Evolutionary conservation across 345 rosid genomes (phyloP), one percentile per base, ranked within the genome.

Genomic region (Aquilaria yunnanensis): DNA sequence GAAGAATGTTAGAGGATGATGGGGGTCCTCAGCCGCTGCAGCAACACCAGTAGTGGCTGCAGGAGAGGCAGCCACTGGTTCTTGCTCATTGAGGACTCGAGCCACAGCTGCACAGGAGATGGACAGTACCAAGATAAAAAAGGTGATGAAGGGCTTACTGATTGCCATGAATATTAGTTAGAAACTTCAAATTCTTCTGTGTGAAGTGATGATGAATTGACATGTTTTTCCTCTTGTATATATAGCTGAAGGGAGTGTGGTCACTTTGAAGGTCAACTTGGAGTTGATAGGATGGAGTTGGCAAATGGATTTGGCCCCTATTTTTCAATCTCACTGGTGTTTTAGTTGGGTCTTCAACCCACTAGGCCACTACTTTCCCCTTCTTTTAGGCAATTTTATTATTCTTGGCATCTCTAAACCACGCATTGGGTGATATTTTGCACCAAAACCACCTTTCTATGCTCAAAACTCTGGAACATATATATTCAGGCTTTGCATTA

Each of bases 1-100:
- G 75, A 72, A 89, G 83, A 92, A 89, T 52, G 73, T 69, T 62
- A 86, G 58, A 14, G 78, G 48, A 9, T 73, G 72, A 77, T 68
- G 47, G 70, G 49, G 30, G 70, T 70, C 57, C 16, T 30, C 52
- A 4, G 56, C 71, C 53, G 63, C 69, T 30, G 12, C 54, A 32
- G 63, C 63, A 2, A 68, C 70, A 54, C 56, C 51, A 37, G 43
- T 37, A 4, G 72, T 1, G 29, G 56, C 67, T 37, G 72, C 70
- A 23, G 62, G 75, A 2, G 69, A 49, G 29, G 71, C 45, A n/a
- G 50, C 56, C 2, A 13, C 10, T 48, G 30, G 1, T 47, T 46
- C 29, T 30, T 29, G 53, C 64, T 48, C 64, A 50, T 32, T 46
- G 11, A 61, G 56, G 29, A 50, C 46, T 32, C 54, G 48, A 50